Evolutionary conservation across 2,329 filamentous ascomycete genomes (phyloP), one percentile per base, ranked within the genome.

Genomic region (Juglanconis juglandina): DNA sequence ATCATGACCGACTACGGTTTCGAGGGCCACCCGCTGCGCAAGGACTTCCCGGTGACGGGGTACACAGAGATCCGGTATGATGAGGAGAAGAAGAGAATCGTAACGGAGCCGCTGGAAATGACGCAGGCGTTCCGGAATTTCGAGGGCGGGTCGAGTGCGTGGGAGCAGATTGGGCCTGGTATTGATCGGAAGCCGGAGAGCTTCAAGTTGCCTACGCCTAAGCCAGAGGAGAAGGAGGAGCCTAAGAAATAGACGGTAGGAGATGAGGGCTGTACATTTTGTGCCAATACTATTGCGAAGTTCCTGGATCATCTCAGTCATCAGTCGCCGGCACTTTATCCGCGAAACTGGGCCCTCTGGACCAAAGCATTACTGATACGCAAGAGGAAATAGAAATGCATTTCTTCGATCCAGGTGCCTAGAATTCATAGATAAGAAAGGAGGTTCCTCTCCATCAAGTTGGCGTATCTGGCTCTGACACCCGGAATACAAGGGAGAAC

Each of bases 1-100:
- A 98, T 99, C 79, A 96, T 99, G 94, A 99, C 95, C 66, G 95
- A 99, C 76, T 99, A 99, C 76, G 95, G 95, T 56, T 99, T 99
- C 72, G 96, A 99, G 75, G 95, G 95, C 56, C 95, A 99, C 79
- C 95, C 95, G 47, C 80, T 99, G 73, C 87, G 96, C 72, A 99
- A 99, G 81, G 95, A 99, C 74, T 99, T 99, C 81, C 95, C 95
- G 30, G 79, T 99, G 74, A 97, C 95, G 2, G 95, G 95, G 52
- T 99, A 99, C 81, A 99, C 95, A 39, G 96, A 99, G 81, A 89
- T 99, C 68, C 86, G 95, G 72, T 99, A 96, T 73, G 95, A 99
- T 68, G 95, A 99, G 79, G 96, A 99, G 84, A 99, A 97, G 90
- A 99, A 99, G 87, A 87, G 95, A 64, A 97, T 99, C 73, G 94